phyloP scores from a whole-genome alignment of 768 basidiomycete genomes.

The Nevesoporus exiguus region DNA sequence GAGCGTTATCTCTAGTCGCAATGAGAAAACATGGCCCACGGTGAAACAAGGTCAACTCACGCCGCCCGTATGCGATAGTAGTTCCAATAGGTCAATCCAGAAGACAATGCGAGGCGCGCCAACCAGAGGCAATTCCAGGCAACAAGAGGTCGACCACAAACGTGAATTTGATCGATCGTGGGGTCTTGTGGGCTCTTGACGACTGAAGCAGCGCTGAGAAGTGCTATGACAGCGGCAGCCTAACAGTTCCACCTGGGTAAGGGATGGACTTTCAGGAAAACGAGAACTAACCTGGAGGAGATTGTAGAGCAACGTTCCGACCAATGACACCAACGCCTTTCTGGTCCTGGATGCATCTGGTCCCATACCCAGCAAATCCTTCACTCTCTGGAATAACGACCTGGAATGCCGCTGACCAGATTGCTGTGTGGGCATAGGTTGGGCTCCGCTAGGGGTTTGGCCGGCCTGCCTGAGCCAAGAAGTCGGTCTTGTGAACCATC shows the following conservation, averaged over 20 bases:
- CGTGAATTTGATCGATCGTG: conserved; percentile 51
- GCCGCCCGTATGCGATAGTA: conserved; percentile 38
- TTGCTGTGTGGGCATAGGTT: conserved; percentile 1
- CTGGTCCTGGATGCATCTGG: conserved; percentile 47
- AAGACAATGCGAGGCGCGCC: conserved; percentile 47
- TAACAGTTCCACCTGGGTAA: conserved; percentile 25
- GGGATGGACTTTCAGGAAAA: neutral
- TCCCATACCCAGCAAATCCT: conserved; percentile 52
- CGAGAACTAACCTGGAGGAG: conserved; percentile 46
- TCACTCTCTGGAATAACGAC: conserved; percentile 22
- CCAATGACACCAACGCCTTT: conserved; percentile 50
- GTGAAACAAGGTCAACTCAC: conserved; percentile 18
- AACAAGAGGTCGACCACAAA: conserved; percentile 63
- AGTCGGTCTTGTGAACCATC: conserved; percentile 18
- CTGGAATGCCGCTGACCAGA: conserved; percentile 10
- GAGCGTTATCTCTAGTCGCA: conserved; percentile 17
- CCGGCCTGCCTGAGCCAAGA: conserved; percentile 26
- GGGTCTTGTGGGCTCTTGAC: conserved; percentile 44
- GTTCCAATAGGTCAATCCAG: conserved; percentile 53
- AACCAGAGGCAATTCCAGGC: conserved; percentile 68
- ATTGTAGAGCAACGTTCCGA: conserved; percentile 50
- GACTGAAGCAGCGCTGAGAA: conserved; percentile 47
- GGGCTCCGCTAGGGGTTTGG: conserved; percentile 17
- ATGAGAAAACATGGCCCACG: conserved; percentile 9
- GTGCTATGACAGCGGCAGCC: conserved; percentile 48